A percentile compares a stretch with the other conserved stretches of the same genome.
Conservation (phyloP, 75 land plant species). For the Isoetes taiwanensis region DNA sequence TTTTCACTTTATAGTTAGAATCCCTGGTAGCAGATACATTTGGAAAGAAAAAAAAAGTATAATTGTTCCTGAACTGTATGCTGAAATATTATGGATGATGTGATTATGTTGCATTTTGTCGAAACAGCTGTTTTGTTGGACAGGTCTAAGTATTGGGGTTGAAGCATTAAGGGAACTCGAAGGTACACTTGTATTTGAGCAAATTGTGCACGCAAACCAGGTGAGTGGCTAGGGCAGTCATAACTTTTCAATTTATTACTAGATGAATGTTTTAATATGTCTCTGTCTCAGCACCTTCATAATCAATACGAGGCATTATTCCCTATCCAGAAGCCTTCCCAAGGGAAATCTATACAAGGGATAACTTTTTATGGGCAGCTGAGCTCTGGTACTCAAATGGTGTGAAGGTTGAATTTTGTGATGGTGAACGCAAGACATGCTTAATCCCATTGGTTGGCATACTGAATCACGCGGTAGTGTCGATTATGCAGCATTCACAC, state of each 20-base stretch:
- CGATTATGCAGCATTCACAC: neutral
- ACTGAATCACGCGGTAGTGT: conserved; percentile 63
- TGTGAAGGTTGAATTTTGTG: conserved; percentile 49
- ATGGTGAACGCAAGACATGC: conserved; percentile 59
- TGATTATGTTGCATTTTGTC: too few species aligned
- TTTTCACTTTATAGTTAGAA: neutral
- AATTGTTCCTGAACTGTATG: too few species aligned
- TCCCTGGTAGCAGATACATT: too few species aligned
- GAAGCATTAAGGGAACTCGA: conserved; percentile 43
- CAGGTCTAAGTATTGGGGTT: conserved; percentile 68
- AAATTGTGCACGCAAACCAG: conserved; percentile 69
- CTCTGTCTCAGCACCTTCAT: conserved; percentile 43
- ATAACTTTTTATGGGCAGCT: conserved; percentile 73
- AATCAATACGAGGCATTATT: conserved; percentile 39
- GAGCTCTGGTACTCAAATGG: conserved; percentile 91
- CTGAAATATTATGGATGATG: too few species aligned
- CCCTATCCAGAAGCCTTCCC: conserved; percentile 54
- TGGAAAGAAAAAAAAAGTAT: too few species aligned
- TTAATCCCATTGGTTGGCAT: conserved; percentile 64
- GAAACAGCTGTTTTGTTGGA: too few species aligned
- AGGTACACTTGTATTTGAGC: conserved; percentile 64
- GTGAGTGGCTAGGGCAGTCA: conserved; percentile 10
- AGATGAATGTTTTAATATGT: neutral
- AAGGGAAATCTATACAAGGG: conserved; percentile 46
- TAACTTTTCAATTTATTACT: neutral